Evolutionary conservation across 1,284 basidiomycete genomes (phyloP), one percentile per base, ranked within the genome.

Genomic region (Meripilus lineatus): DNA sequence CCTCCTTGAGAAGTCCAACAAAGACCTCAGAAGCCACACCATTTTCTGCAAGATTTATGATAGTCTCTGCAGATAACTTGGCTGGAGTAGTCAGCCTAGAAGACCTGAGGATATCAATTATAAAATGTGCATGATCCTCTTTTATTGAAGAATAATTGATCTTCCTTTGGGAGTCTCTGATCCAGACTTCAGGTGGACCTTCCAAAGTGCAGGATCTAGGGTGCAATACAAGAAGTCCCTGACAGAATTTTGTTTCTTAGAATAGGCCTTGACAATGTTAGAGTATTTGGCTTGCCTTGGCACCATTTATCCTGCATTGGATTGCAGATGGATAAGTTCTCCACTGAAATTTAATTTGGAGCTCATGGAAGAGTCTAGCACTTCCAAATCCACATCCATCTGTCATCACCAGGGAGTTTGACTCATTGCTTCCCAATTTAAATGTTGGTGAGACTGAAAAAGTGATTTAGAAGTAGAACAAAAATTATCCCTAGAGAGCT

Each of bases 11-110:
- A 10, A 73, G 53, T 1, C 52, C 32, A 4, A 44, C 25, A 42
- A 74, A 65, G 5, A 61, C 50, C 0, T 43, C 14, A 8, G 46
- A 38, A 0, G 62, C 57, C 1, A 74, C 71, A 1, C 68, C 68
- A 50, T 74, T 74, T 50, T 72, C 65, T 7, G 67, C 62, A n/a
- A 74, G 59, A 49, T 71, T 71, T 38, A 68, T 64, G 40, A 74
- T 68, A 15, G 66, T 65, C 48, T 75, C 71, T 4, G 59, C 55
- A 4, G 71, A 71, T 5, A 73, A 56, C 3, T 61, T 56, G 1
- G 65, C 58, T 3, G 68, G 65, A 2, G 51, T 57, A 5, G 54
- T 57, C 47, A 71, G 54, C 1, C 61, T 59, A 1, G 68, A 62
- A 4, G 59, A 50, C 5, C 69, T 63, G 6, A 74, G 50, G 17